Base-by-base conservation (phyloP, 352 stramenopile species). In the Globisporangium barbulae region DNA sequence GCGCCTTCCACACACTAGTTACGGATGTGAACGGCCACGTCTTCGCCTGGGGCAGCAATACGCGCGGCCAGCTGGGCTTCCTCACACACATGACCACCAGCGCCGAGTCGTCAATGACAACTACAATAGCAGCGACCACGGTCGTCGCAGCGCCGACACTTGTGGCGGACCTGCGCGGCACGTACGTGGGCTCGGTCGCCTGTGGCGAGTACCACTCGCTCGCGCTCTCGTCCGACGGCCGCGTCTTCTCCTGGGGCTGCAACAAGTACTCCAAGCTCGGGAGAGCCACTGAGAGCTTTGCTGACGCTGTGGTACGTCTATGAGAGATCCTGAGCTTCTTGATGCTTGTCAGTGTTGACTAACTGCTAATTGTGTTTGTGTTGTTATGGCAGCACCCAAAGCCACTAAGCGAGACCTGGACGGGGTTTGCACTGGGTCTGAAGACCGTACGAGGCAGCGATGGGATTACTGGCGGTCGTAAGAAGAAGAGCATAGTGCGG, bases 191-290 rank as follows among this genome's bases (percentile, higher is more conserved):
- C 39, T 59, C 68, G 31, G 79, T 93, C 6, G 79, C 83, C 8
- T 91, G 82, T 53, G 82, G 85, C 7, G 85, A 90, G 50, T 87
- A 88, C 53, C 85, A 93, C 66, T 91, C 85, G 22, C 69, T 93
- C 22, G 79, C 63, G 6, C 52, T 93, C 6, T 85, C 81, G 39
- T 88, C 85, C 2, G 68, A 79, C 28, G 82, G 85, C 8, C 59
- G 70, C 9, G 74, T 91, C 2, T 93, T 81, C 42, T 88, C 82
- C 3, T 93, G 82, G 85, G 85, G 85, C 10, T 85, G 83, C 70
- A 88, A 87, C 63, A 80, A 79, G 53, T 91, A 80, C 33, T 71
- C 67, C 2, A 77, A 93, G 54, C 78, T 93, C 8, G 85, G 85
- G 21, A 71, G 82, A 19, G 35, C 19, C 1, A 74, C 79, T 0